phyloP scores from a whole-genome alignment of 495 filamentous ascomycete genomes.

The Xylaria longipes region DNA sequence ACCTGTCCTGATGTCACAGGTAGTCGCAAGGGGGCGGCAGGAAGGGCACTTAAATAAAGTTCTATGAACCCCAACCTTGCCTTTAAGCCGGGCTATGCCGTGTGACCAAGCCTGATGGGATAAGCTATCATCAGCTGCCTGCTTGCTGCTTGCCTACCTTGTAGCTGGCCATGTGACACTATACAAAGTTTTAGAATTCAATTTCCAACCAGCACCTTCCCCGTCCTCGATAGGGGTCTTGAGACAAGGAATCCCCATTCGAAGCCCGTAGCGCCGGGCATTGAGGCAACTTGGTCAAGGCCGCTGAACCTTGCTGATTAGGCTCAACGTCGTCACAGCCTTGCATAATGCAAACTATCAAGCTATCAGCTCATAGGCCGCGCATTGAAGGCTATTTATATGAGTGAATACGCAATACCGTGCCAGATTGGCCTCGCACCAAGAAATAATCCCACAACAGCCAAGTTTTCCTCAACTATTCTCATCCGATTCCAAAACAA shows the following conservation, averaged over 20 bases:
- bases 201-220: neutral
- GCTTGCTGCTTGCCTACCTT: neutral
- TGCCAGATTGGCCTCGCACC: neutral
- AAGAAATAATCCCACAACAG: neutral
- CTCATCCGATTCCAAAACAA: neutral
- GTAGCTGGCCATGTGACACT: neutral
- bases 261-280: neutral
- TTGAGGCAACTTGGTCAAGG: neutral
- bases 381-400: neutral
- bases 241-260: neutral
- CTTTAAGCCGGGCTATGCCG: neutral
- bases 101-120: neutral
- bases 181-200: neutral
- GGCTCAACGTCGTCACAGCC: neutral
- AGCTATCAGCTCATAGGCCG: neutral
- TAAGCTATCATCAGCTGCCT: neutral
- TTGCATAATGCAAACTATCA: neutral
- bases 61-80: neutral
- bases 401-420: neutral
- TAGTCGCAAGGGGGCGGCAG: neutral
- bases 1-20: neutral
- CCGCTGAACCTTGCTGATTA: neutral
- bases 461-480: neutral
- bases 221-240: neutral
- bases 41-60: neutral